Evolutionary conservation across 164 flowering plant genomes (phyloP).

Genomic region (Taxillus chinensis): DNA sequence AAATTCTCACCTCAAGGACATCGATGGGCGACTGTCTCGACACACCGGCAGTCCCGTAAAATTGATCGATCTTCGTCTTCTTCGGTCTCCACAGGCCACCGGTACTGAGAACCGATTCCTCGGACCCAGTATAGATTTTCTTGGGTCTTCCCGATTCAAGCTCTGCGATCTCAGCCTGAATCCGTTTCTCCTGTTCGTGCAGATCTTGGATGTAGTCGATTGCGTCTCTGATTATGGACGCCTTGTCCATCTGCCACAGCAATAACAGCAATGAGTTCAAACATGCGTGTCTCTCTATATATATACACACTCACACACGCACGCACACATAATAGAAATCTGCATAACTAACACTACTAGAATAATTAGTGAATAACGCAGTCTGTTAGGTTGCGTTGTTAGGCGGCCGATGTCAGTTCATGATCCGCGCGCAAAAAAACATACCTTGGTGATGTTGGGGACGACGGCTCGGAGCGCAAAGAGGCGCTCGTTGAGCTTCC

Average conservation of each 20-base stretch:
- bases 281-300: too few species aligned
- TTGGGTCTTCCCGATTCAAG: conserved; percentile 34
- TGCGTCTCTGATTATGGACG: conserved; percentile 77
- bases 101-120: conserved; percentile 10
- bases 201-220: conserved; percentile 63
- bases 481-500: conserved; percentile 70
- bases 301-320: too few species aligned
- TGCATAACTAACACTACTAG: too few species aligned
- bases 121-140: conserved; percentile 5
- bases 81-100: conserved; percentile 16
- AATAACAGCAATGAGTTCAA: too few species aligned
- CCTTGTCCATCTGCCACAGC: conserved; percentile 65
- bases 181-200: conserved; percentile 50
- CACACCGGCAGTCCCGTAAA: conserved; percentile 13
- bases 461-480: conserved; percentile 81
- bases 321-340: too few species aligned
- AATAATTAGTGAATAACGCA: too few species aligned
- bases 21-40: conserved; percentile 35
- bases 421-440: too few species aligned
- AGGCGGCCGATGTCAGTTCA: too few species aligned
- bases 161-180: conserved; percentile 45
- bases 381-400: too few species aligned
- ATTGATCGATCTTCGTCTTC: conserved; percentile 30
- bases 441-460: conserved; percentile 81
- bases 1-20: conserved; percentile 38